Conservation (phyloP, 176 grass and related monocot genomes). For the Cymbopogon citratus region DNA sequence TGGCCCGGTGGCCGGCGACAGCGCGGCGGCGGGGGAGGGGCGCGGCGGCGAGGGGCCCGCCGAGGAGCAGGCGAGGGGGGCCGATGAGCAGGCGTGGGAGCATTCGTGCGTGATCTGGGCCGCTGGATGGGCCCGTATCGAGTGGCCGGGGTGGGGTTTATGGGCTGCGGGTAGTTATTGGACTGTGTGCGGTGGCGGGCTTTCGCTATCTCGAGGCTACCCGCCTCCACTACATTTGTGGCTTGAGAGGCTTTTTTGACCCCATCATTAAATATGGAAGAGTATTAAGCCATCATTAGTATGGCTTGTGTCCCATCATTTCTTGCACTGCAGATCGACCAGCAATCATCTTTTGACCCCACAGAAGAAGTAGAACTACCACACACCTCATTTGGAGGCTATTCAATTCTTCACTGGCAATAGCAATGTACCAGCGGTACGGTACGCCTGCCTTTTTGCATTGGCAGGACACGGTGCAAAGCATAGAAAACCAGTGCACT, state of each 20-base stretch:
- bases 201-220: background rate
- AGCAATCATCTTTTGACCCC: background rate
- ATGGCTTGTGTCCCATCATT: background rate
- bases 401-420: slow-evolving; percentile 5
- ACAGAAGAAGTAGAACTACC: background rate
- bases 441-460: background rate
- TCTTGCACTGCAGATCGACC: background rate
- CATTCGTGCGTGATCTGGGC: slow-evolving; percentile 30
- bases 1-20: slow-evolving; percentile 24
- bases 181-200: background rate
- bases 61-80: slow-evolving; percentile 24
- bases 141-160: background rate
- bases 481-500: background rate
- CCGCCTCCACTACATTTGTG: too few species aligned
- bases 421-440: background rate
- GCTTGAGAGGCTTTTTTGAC: too few species aligned
- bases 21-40: slow-evolving; percentile 1
- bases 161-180: background rate
- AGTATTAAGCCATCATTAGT: too few species aligned
- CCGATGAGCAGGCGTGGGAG: slow-evolving; percentile 29
- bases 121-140: background rate
- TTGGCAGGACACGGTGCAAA: background rate
- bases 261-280: too few species aligned
- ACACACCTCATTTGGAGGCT: background rate
- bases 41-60: background rate